These are phyloP conservation scores for Spatholobus suberectus DNA, from an alignment of 306 rosid genomes.

Conservation along the genomic window DNA sequence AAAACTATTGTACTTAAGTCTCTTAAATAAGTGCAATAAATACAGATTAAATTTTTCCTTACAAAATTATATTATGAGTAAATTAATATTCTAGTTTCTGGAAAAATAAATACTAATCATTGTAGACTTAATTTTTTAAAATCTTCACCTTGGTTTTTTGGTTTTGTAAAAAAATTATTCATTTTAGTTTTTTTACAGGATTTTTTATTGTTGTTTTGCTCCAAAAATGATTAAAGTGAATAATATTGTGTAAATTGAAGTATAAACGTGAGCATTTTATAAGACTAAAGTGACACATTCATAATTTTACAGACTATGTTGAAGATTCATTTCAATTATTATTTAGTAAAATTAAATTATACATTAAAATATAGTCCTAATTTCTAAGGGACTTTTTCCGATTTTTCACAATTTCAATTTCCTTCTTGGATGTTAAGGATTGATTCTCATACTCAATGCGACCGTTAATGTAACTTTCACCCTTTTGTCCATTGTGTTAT, in stretches of 20 bases:
- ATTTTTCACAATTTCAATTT: not conserved
- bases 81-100: not conserved
- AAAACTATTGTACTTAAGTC: not conserved
- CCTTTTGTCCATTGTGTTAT: slow-evolving; percentile 30
- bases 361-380: not conserved
- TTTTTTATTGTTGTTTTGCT: not conserved
- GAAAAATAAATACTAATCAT: no score
- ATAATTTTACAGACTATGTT: not conserved
- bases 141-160: not conserved
- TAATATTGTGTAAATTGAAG: not conserved
- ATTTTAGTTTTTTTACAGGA: not conserved
- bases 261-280: not conserved
- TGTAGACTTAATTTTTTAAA: not conserved
- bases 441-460: slow-evolving; percentile 24
- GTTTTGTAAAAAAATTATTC: not conserved
- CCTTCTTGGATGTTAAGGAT: not conserved
- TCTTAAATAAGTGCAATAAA: not conserved
- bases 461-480: slow-evolving; percentile 21
- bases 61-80: not conserved
- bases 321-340: not conserved
- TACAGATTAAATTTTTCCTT: no score
- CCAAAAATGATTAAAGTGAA: not conserved
- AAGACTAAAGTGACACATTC: not conserved
- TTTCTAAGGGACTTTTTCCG: not conserved
- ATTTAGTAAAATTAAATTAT: not conserved